Evolutionary conservation across 2,329 filamentous ascomycete species (phyloP), one percentile per base, ranked within the genome.

Genomic region (Paraphoma chrysanthemicola): DNA sequence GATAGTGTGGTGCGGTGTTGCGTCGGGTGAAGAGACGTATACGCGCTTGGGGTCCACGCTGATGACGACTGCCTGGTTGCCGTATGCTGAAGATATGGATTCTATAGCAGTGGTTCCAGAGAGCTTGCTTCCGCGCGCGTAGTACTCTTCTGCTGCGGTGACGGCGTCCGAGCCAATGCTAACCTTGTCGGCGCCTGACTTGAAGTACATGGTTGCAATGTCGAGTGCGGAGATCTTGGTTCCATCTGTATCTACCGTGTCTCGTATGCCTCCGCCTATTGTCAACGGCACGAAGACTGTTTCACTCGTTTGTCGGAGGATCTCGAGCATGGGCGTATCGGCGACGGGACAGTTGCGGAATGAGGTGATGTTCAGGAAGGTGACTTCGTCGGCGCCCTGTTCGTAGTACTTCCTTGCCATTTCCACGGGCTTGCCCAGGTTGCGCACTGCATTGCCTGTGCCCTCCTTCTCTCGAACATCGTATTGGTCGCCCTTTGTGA

Each of bases 401-500:
- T 96, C 90, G 82, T 98, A 99, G 82, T 99, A 99, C 70, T 87
- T 88, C 78, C 87, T 88, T 8, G 95, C 95, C 86, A 99, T 91
- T 63, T 97, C 93, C 47, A 99, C 93, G 1, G 95, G 95, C 79
- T 99, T 99, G 63, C 95, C 95, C 3, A 99, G 84, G 77, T 99
- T 99, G 62, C 95, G 88, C 36, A 99, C 93, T 17, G 85, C 82
- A 47, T 80, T 80, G 28, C 71, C 81, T 54, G 82, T 82, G 12
- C 80, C 82, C 18, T 82, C 82, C 79, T 97, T 97, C 72, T 98
- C 95, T 31, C 95, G 91, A 6, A 99, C 95, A 71, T 99, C 95
- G 80, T 99, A 99, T 77, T 98, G 94, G 78, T 99, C 95, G 54
- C 95, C 95, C 79, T 99, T 99, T 12, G 95, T 99, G 38, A 99